Percentiles rank a stretch among this genome's conserved stretches.
Conservation (phyloP, 1,139 yeast genomes). For the Geotrichum reessii region DNA sequence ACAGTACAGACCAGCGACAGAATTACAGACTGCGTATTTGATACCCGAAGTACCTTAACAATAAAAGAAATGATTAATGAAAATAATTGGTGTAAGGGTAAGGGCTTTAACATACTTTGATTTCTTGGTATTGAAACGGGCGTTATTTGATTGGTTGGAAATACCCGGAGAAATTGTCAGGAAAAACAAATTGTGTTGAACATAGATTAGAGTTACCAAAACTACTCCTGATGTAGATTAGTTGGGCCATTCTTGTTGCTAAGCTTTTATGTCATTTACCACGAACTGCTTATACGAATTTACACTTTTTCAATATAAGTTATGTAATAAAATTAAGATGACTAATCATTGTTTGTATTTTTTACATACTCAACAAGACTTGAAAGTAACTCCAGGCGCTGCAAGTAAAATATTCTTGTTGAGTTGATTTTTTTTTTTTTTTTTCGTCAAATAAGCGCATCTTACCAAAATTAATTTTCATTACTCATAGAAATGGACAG, state of each 20-base stretch:
- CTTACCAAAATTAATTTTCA: neutral
- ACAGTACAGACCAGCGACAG: neutral
- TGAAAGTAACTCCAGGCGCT: neutral
- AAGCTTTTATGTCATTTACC: neutral
- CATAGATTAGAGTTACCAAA: neutral
- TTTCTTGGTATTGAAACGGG: neutral
- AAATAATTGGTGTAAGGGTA: neutral
- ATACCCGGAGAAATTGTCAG: neutral
- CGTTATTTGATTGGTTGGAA: neutral
- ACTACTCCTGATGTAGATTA: neutral
- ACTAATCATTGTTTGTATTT: neutral
- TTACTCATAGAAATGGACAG: neutral
- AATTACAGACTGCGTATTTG: neutral
- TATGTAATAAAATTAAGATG: neutral
- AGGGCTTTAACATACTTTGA: neutral
- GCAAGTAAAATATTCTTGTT: neutral
- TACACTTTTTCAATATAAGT: neutral
- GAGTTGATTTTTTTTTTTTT: neutral
- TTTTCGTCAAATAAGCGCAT: neutral
- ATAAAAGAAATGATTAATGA: neutral
- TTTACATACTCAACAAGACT: neutral
- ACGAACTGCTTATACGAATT: neutral
- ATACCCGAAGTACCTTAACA: neutral
- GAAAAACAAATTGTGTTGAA: neutral
- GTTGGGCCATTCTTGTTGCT: neutral